A percentile compares a stretch with the other conserved stretches of the same genome.
Conservation (phyloP, 768 basidiomycete species). For the Podaxis pistillaris region DNA sequence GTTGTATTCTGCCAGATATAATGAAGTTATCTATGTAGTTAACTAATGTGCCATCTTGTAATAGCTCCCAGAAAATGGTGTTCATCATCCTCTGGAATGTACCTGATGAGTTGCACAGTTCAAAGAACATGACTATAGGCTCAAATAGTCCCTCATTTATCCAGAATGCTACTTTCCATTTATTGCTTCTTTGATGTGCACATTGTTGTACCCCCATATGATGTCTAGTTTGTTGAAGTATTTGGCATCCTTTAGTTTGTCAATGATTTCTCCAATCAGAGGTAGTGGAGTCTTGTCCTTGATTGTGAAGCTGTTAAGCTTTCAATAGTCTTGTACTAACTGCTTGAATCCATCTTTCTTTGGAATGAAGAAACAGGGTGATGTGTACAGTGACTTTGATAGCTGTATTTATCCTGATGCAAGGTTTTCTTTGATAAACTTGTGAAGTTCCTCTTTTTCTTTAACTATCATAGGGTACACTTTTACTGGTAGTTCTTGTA, state of each 20-base stretch:
- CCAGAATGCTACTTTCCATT: background rate
- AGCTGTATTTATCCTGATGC: slow-evolving; percentile 14
- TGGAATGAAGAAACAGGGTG: slow-evolving; percentile 22
- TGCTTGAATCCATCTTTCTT: slow-evolving; percentile 21
- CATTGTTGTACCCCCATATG: background rate
- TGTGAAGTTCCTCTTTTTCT: too few species aligned
- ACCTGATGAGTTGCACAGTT: slow-evolving; percentile 14
- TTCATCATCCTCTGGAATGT: slow-evolving; percentile 15
- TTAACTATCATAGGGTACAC: too few species aligned
- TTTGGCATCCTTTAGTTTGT: slow-evolving; percentile 17
- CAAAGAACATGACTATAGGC: slow-evolving; percentile 14
- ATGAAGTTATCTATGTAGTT: slow-evolving; percentile 39
- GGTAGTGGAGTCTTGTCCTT: slow-evolving; percentile 32
- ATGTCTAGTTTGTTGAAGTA: background rate
- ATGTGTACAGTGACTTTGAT: slow-evolving; percentile 20
- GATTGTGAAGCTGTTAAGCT: slow-evolving; percentile 29
- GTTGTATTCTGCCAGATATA: slow-evolving; percentile 19
- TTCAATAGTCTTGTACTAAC: slow-evolving; percentile 28
- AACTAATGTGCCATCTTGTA: slow-evolving; percentile 17
- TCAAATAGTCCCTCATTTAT: slow-evolving; percentile 8
- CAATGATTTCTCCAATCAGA: slow-evolving; percentile 25
- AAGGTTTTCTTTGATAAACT: too few species aligned
- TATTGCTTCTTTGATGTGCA: background rate
- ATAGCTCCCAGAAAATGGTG: background rate
- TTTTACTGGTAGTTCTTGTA: too few species aligned